Evolutionary conservation across 1,284 basidiomycete genomes (phyloP).

Genomic region (Cryptococcus sp.): DNA sequence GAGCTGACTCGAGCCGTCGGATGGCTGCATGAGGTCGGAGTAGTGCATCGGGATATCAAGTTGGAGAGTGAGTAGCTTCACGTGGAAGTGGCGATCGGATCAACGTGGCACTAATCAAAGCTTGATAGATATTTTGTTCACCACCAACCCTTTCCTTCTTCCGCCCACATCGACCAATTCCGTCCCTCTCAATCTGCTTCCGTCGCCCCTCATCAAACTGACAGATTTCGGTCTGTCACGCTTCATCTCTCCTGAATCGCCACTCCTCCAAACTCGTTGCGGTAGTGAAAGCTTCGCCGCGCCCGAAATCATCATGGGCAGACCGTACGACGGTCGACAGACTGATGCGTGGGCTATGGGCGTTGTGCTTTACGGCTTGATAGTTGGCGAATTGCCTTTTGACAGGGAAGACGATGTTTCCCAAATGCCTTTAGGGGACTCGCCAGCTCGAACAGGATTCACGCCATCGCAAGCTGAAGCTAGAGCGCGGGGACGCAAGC

Average conservation of each 20-base stretch:
- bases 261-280: slow-evolving; percentile 79
- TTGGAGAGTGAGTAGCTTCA: slow-evolving; percentile 72
- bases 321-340: slow-evolving; percentile 76
- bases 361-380: slow-evolving; percentile 75
- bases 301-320: slow-evolving; percentile 80
- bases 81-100: background rate
- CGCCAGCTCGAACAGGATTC: background rate
- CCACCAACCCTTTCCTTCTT: slow-evolving; percentile 53
- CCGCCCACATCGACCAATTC: slow-evolving; percentile 40
- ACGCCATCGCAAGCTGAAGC: slow-evolving; percentile 30
- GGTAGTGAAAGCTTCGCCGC: slow-evolving; percentile 90
- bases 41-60: slow-evolving; percentile 92
- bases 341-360: slow-evolving; percentile 90
- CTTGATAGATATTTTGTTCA: slow-evolving; percentile 63
- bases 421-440: slow-evolving; percentile 9
- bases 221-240: slow-evolving; percentile 89
- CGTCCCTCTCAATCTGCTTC: slow-evolving; percentile 53
- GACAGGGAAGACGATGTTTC: slow-evolving; percentile 23
- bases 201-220: slow-evolving; percentile 67
- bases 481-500: slow-evolving; percentile 50
- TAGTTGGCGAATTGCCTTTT: slow-evolving; percentile 61
- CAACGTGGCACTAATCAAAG: background rate
- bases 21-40: slow-evolving; percentile 84
- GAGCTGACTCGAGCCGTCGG: slow-evolving; percentile 79
- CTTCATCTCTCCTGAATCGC: slow-evolving; percentile 71